Percentiles rank a stretch among this genome's conserved stretches.
Conservation (phyloP, 108 stramenopile species). For the Ochromonas danica region DNA sequence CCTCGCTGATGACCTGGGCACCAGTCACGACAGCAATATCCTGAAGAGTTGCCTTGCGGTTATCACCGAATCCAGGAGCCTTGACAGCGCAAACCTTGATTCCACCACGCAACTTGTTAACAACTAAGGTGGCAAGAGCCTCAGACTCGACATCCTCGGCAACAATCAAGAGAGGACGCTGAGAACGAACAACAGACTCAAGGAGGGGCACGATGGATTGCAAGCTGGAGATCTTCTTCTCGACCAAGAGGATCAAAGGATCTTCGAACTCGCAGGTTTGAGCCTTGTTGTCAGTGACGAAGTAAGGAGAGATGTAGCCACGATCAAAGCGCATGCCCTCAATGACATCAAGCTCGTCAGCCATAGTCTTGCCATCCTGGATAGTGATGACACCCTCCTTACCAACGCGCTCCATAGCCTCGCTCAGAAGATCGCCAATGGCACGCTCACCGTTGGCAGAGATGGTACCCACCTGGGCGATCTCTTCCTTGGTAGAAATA, state of each 20-base stretch:
- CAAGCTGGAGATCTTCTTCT: slow-evolving; percentile 95
- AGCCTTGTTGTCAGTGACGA: slow-evolving; percentile 97
- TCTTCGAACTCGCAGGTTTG: slow-evolving; percentile 93
- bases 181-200: slow-evolving; percentile 86
- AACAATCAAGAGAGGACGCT: slow-evolving; percentile 88
- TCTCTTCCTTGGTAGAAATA: slow-evolving; percentile 93
- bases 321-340: slow-evolving; percentile 99
- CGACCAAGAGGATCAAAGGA: slow-evolving; percentile 91
- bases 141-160: slow-evolving; percentile 99
- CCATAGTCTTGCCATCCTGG: slow-evolving; percentile 94
- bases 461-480: slow-evolving; percentile 97
- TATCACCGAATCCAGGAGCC: slow-evolving; percentile 99
- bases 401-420: slow-evolving; percentile 99
- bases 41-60: slow-evolving; percentile 99
- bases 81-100: slow-evolving; percentile 99
- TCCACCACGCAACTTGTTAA: slow-evolving; percentile 98
- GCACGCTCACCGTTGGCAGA: slow-evolving; percentile 94
- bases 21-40: slow-evolving; percentile 97
- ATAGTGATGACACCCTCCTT: slow-evolving; percentile 99
- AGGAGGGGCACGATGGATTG: slow-evolving; percentile 92
- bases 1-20: slow-evolving; percentile 94
- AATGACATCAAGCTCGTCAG: slow-evolving; percentile 98
- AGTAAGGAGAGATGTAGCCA: slow-evolving; percentile 99
- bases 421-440: slow-evolving; percentile 87
- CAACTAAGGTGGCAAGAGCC: slow-evolving; percentile 96